Evolutionary conservation across 306 rosid genomes (phyloP), one percentile per base, ranked within the genome.

Genomic region (Arachis hypogaea): DNA sequence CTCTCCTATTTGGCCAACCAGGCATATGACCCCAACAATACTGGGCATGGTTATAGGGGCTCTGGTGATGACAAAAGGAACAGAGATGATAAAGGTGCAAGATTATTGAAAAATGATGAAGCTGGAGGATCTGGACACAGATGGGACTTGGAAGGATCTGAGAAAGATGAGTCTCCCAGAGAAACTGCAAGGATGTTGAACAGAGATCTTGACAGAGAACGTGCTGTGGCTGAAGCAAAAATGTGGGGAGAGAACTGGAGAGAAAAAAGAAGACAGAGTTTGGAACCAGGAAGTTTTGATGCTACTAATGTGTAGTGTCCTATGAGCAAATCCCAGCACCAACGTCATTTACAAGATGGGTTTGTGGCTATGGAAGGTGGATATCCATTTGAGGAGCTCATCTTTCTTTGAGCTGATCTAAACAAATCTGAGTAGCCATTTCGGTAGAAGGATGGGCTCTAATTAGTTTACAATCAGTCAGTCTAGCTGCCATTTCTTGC

Each of bases 211-310:
- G 96, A 88, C 36, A 86, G 96, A 80, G 93, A 92, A 77, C 90
- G 97, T 18, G 93, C 96, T 5, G 97, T 92, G 40, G 97, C 97
- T 10, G 97, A 92, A 82, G 97, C 97, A 36, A 92, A 89, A 86
- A 83, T 86, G 93, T 92, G 97, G 97, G 97, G 96, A 63, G 96
- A 92, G 85, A 92, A 92, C 79, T 88, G 82, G 93, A 87, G 97
- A 68, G 96, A 92, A 61, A 86, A 92, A 71, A 80, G 97, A 73
- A 77, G 93, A 51, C 90, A 86, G 80, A 82, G 80, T 64, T 85
- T 79, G 72, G 85, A 86, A 55, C 86, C 82, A 63, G 90, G 88
- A 47, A 92, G 86, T 83, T 89, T 89, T 72, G 93, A 92, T 66
- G 96, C 82, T 33, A 73, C 85, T 33, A 87, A 83, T 16, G 74